Percentiles rank a stretch among this genome's conserved stretches.
These are phyloP conservation scores for Vitis rotundifolia DNA, from an alignment of 164 flowering plant genomes.

Conservation along the genomic window DNA sequence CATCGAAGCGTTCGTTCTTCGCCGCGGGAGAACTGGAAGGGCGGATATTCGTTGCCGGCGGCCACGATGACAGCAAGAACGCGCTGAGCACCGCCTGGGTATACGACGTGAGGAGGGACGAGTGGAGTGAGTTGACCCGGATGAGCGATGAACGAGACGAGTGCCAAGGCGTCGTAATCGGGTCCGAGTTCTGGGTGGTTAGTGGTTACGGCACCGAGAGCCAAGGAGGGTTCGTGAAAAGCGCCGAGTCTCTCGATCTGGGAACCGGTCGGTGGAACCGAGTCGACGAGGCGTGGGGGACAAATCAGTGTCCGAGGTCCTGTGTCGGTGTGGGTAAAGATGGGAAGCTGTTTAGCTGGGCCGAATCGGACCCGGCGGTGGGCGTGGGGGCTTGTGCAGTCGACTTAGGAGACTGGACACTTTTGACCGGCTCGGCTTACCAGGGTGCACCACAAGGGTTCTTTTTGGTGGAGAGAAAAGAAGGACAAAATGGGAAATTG, in stretches of 20 bases:
- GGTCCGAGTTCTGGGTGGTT: slow-evolving; percentile 78
- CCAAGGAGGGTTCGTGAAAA: slow-evolving; percentile 58
- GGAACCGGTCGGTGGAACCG: slow-evolving; percentile 53
- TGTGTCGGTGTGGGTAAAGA: slow-evolving; percentile 41
- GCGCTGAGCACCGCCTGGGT: slow-evolving; percentile 61
- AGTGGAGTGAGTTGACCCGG: slow-evolving; percentile 63
- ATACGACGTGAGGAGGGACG: slow-evolving; percentile 55
- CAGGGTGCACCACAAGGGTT: slow-evolving; percentile 46
- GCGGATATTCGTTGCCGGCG: slow-evolving; percentile 64
- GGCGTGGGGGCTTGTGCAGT: slow-evolving; percentile 39
- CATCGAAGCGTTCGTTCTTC: slow-evolving; percentile 64
- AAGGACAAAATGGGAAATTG: slow-evolving; percentile 36
- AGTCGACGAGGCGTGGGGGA: slow-evolving; percentile 55
- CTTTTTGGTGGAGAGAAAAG: slow-evolving; percentile 18
- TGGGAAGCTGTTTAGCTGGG: slow-evolving; percentile 45
- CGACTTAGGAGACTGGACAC: slow-evolving; percentile 17
- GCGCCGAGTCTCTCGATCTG: slow-evolving; percentile 50
- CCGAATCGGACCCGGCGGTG: slow-evolving; percentile 30
- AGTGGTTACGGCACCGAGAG: slow-evolving; percentile 76
- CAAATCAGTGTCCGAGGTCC: slow-evolving; percentile 53
- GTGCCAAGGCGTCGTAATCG: slow-evolving; percentile 67
- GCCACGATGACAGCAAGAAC: slow-evolving; percentile 84
- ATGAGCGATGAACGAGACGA: slow-evolving; percentile 81
- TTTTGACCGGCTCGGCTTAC: slow-evolving; percentile 41
- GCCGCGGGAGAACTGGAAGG: slow-evolving; percentile 46